Evolutionary conservation across 2,329 filamentous ascomycete species (phyloP), one percentile per base, ranked within the genome.

Genomic region (Fusarium sp.): DNA sequence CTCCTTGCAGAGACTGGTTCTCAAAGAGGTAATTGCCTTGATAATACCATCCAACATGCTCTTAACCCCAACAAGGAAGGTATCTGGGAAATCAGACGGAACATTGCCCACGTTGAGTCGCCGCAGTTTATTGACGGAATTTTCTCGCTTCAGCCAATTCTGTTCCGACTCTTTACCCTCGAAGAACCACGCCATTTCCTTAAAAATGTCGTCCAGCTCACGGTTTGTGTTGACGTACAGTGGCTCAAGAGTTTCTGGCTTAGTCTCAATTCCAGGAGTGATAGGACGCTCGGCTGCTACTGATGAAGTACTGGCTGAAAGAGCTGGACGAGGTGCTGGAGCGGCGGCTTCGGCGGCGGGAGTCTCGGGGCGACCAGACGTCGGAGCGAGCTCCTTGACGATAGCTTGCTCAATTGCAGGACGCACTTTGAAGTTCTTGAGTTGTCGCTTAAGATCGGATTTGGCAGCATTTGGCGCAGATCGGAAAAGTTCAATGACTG

Each of bases 121-220:
- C 59, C 96, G 90, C 54, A 98, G 83, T 74, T 93, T 95, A 12
- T 88, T 88, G 42, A 95, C 88, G 79, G 90, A 92, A 84, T 96
- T 93, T 81, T 98, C 96, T 80, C 96, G 89, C 75, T 92, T 91
- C 77, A 94, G 81, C 96, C 96, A 98, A 79, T 98, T 98, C 67
- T 93, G 90, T 80, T 98, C 96, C 1, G 93, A 91, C 83, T 98
- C 96, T 80, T 88, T 94, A 59, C 95, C 95, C 75, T 98, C 95
- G 71, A 98, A 98, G 80, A 88, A 88, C 60, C 87, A 87, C 37
- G 91, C 86, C 94, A 98, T 97, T 37, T 93, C 92, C 73, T 90
- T 90, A 80, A 97, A 91, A 3, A 93, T 90, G 32, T 97, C 95
- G 68, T 98, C 95, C n/a, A 98, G 85, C 79, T 98, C 95, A 76